phyloP scores from a whole-genome alignment of 768 basidiomycete genomes.

The Termitomyces sp. region DNA sequence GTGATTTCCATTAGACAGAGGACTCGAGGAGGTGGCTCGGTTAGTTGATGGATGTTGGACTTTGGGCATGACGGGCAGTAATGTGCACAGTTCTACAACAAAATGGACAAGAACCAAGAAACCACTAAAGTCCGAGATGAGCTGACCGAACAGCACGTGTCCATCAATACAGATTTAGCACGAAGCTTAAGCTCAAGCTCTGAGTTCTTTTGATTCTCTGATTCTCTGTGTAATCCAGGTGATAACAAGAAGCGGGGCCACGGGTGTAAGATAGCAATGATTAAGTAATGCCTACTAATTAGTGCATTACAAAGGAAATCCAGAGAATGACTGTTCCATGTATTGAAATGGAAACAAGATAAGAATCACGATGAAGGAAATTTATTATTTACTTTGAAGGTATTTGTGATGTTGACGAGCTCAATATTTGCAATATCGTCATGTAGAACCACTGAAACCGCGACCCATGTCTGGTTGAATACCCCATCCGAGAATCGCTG shows the following conservation, averaged over 20 bases:
- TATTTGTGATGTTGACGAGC: slow-evolving; percentile 39
- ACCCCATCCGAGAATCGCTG: slow-evolving; percentile 31
- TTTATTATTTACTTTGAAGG: slow-evolving; percentile 27
- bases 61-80: slow-evolving; percentile 32
- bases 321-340: neutral
- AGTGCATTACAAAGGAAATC: neutral
- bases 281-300: slow-evolving; percentile 1
- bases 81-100: neutral
- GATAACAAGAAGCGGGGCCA: neutral
- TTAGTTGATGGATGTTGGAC: slow-evolving; percentile 19
- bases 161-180: slow-evolving; percentile 7
- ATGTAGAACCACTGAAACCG: slow-evolving; percentile 30
- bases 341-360: neutral
- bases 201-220: neutral
- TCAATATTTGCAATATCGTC: slow-evolving; percentile 24
- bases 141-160: slow-evolving; percentile 11
- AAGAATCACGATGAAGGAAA: slow-evolving; percentile 22
- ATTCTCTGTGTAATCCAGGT: neutral
- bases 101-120: neutral
- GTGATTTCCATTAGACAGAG: slow-evolving; percentile 23
- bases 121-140: neutral
- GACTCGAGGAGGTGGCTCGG: slow-evolving; percentile 20
- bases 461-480: slow-evolving; percentile 47
- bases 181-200: neutral
- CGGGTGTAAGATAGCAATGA: neutral